Evolutionary conservation across 192 early-diverging fungal genomes (phyloP).

Genomic region (Entomortierella parvispora): DNA sequence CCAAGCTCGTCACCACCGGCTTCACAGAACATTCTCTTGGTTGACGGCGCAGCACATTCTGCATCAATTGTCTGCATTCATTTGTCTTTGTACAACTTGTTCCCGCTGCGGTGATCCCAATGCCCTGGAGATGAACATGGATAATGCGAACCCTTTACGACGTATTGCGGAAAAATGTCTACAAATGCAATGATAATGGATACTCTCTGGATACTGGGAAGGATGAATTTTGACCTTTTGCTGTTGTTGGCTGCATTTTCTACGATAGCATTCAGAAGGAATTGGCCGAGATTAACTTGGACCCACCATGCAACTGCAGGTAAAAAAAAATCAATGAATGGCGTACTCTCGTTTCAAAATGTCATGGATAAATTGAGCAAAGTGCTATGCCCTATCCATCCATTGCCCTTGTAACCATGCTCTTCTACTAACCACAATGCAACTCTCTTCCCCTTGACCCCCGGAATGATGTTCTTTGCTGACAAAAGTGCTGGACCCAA

Average conservation of each 20-base stretch:
- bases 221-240: neutral
- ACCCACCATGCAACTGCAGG: slow-evolving; percentile 94
- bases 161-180: neutral
- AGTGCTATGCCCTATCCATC: neutral
- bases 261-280: slow-evolving; percentile 90
- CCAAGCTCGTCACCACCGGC: neutral
- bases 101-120: too few species aligned
- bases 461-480: neutral
- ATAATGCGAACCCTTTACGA: too few species aligned
- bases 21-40: slow-evolving; percentile 4
- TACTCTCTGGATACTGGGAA: neutral
- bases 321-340: slow-evolving; percentile 25
- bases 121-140: too few species aligned
- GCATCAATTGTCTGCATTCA: too few species aligned
- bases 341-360: neutral
- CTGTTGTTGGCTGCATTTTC: slow-evolving; percentile 3
- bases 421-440: neutral
- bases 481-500: slow-evolving; percentile 87
- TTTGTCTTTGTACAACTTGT: too few species aligned
- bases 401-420: neutral
- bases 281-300: slow-evolving; percentile 94
- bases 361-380: neutral
- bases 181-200: neutral
- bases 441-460: neutral
- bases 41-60: neutral